Evolutionary conservation across 306 rosid species (phyloP).

Genomic region (Sicyos edulis): DNA sequence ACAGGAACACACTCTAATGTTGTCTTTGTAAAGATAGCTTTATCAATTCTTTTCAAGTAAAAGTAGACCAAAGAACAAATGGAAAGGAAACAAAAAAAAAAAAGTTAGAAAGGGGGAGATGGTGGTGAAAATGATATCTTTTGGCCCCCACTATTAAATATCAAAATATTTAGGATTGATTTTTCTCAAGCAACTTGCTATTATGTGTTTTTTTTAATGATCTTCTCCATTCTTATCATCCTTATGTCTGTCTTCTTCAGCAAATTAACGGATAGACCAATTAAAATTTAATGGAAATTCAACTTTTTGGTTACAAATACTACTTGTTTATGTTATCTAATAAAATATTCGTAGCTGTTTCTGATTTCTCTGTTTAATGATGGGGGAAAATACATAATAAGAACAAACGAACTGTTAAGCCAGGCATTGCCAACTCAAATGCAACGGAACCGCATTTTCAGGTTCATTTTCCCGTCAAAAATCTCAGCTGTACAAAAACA

Average conservation of each 20-base stretch:
- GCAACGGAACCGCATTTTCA: constrained; percentile 3
- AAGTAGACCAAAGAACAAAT: constrained; percentile 15
- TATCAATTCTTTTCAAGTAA: constrained; percentile 34
- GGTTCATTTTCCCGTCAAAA: neutral
- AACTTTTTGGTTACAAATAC: neutral
- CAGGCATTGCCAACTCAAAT: constrained; percentile 2
- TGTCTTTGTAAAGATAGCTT: constrained; percentile 23
- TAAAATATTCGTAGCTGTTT: neutral
- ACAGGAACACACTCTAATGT: constrained; percentile 12
- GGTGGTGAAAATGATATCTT: constrained; percentile 19
- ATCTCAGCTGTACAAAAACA: neutral
- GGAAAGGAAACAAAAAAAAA: constrained; percentile 14
- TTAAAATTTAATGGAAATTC: neutral
- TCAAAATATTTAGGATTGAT: neutral
- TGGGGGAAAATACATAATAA: neutral
- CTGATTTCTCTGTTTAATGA: neutral
- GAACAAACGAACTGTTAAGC: neutral
- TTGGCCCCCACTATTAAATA: constrained; percentile 10
- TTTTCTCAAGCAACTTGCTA: neutral
- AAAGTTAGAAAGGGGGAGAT: too few species aligned
- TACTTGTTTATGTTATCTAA: neutral
- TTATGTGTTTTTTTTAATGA: neutral
- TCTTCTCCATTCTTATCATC: neutral
- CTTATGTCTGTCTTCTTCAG: neutral
- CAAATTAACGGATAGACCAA: too few species aligned